A percentile compares a stretch with the other conserved stretches of the same genome.
Conservation (phyloP, 2,329 filamentous ascomycete genomes). For the Ophiostoma novo-ulmi region DNA sequence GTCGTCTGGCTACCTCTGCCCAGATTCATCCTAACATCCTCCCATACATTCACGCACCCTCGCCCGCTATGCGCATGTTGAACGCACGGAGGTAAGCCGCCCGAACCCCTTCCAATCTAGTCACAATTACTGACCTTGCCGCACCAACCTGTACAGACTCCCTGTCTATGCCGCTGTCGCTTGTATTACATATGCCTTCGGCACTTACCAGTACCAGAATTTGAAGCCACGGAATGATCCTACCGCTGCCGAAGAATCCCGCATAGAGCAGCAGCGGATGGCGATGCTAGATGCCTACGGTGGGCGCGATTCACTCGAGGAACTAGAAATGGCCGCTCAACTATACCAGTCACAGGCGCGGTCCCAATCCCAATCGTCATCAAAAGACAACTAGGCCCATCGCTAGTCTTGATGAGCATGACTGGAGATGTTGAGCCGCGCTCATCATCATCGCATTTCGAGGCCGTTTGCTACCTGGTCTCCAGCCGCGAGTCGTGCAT, state of each 20-base stretch:
- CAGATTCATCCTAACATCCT: constrained; percentile 35
- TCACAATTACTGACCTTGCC: background rate
- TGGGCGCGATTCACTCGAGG: constrained; percentile 32
- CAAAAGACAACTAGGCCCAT: constrained; percentile 26
- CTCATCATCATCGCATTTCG: background rate
- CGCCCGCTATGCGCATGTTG: constrained; percentile 16
- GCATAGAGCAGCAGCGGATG: constrained; percentile 15
- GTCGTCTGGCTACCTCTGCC: constrained; percentile 28
- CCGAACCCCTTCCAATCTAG: background rate
- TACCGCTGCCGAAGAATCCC: constrained; percentile 18
- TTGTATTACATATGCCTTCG: constrained; percentile 23
- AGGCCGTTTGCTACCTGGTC: background rate
- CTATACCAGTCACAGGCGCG: constrained; percentile 29
- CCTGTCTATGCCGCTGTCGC: constrained; percentile 20
- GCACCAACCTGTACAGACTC: constrained; percentile 14
- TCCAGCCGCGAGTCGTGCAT: background rate
- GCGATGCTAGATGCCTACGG: constrained; percentile 34
- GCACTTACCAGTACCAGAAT: constrained; percentile 15
- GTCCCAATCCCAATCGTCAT: background rate
- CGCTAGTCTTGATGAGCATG: constrained; percentile 12
- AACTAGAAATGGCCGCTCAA: constrained; percentile 32
- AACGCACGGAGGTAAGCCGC: constrained; percentile 19
- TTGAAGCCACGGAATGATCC: background rate
- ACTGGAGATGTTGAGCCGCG: background rate
- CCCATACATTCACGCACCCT: constrained; percentile 31